Conservation (phyloP, 495 filamentous ascomycete genomes). For the Tetracladium setigerum region DNA sequence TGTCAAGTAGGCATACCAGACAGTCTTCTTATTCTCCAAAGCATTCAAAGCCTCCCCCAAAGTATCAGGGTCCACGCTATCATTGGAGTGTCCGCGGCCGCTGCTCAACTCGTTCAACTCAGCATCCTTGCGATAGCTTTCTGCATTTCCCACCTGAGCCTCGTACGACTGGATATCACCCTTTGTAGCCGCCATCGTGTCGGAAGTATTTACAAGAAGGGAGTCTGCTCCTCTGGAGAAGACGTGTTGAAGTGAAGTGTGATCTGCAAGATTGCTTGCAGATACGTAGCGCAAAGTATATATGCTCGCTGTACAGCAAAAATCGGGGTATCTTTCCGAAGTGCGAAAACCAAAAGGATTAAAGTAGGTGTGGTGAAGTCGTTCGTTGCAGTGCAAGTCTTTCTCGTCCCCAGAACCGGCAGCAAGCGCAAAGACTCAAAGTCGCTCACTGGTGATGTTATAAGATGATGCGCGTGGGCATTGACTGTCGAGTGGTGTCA, state of each 20-base stretch:
- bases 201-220: conserved; percentile 23
- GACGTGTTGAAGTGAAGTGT: conserved; percentile 7
- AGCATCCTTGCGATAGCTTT: conserved; percentile 18
- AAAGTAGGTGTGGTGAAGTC: conserved; percentile 3
- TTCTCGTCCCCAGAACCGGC: conserved; percentile 34
- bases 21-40: conserved; percentile 42
- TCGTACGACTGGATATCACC: conserved; percentile 10
- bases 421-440: conserved; percentile 57
- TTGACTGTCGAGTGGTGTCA: conserved; percentile 11
- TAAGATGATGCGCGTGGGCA: conserved; percentile 4
- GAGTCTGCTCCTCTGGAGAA: conserved; percentile 6
- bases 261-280: conserved; percentile 1
- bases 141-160: background rate
- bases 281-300: no score
- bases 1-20: conserved; percentile 70
- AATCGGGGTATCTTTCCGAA: background rate
- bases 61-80: conserved; percentile 15
- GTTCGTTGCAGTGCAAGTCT: conserved; percentile 34
- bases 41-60: conserved; percentile 29
- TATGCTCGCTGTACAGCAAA: background rate
- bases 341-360: no score
- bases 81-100: conserved; percentile 4
- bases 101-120: background rate
- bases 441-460: conserved; percentile 34
- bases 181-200: conserved; percentile 12